Conservation (phyloP, 352 stramenopile species). For the Globisporangium ultimum region DNA sequence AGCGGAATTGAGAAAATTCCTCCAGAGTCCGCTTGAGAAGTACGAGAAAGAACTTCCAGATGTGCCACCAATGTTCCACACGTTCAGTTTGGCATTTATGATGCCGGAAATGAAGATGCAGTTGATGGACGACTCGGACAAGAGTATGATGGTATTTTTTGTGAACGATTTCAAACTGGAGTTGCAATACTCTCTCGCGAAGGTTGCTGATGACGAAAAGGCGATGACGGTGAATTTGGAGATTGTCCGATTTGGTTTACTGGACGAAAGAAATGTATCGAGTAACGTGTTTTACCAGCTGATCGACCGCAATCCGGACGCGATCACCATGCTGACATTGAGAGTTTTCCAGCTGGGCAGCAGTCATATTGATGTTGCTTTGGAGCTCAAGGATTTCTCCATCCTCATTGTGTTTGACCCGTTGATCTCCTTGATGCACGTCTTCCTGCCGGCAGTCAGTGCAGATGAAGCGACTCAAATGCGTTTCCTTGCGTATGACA, state of each 20-base stretch:
- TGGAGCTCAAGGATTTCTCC: slow-evolving; percentile 60
- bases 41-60: slow-evolving; percentile 53
- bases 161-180: slow-evolving; percentile 40
- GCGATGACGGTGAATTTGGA: slow-evolving; percentile 46
- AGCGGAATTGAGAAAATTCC: slow-evolving; percentile 59
- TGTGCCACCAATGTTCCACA: slow-evolving; percentile 47
- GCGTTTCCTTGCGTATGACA: slow-evolving; percentile 60
- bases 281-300: slow-evolving; percentile 76
- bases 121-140: slow-evolving; percentile 46
- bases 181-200: slow-evolving; percentile 47
- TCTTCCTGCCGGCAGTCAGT: slow-evolving; percentile 55
- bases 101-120: slow-evolving; percentile 46
- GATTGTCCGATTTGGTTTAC: slow-evolving; percentile 59
- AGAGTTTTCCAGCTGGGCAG: slow-evolving; percentile 43
- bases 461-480: slow-evolving; percentile 76
- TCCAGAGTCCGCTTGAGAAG: slow-evolving; percentile 55
- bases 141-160: slow-evolving; percentile 56
- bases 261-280: slow-evolving; percentile 57
- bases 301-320: slow-evolving; percentile 71
- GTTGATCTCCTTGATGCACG: slow-evolving; percentile 45
- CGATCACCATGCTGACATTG: slow-evolving; percentile 49
- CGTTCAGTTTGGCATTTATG: slow-evolving; percentile 51
- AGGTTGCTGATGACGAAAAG: slow-evolving; percentile 26
- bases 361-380: slow-evolving; percentile 48
- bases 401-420: slow-evolving; percentile 78